Base-by-base conservation (phyloP, 108 stramenopile genomes). In the Conticribra weissflogii region DNA sequence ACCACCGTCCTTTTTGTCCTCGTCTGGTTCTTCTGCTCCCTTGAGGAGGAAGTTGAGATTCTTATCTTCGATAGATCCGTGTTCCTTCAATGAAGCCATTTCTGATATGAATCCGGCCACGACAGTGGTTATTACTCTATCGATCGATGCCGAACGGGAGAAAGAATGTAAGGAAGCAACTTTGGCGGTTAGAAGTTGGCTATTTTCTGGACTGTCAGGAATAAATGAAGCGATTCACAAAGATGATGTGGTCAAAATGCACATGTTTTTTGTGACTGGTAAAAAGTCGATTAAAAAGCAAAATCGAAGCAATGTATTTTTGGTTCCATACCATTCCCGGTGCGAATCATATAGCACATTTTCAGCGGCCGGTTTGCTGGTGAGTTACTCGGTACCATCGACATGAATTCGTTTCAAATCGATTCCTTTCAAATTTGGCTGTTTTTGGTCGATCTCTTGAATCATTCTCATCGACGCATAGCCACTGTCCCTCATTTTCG, bases 401-500 rank as follows among this genome's bases (percentile, higher is more conserved):
- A n/a, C n/a, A n/a, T n/a, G n/a, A n/a, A n/a, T n/a, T n/a, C n/a
- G n/a, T n/a, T n/a, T n/a, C n/a, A n/a, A n/a, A n/a, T n/a, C n/a
- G n/a, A n/a, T n/a, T n/a, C n/a, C n/a, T n/a, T n/a, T n/a, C n/a
- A n/a, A n/a, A n/a, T n/a, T n/a, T n/a, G n/a, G n/a, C n/a, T n/a
- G n/a, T n/a, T n/a, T n/a, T n/a, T n/a, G n/a, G n/a, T n/a, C n/a
- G n/a, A n/a, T n/a, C n/a, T n/a, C n/a, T n/a, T n/a, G n/a, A n/a
- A n/a, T 58, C 4, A 33, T 24, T 21, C 15, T 24, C 63, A 67
- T 0, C 67, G 59, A n/a, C 12, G 1, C 9, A 46, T 22, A 78
- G 81, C 91, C 91, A 15, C 63, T 92, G 22, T 82, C 88, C 0
- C 63, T 95, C 32, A 66, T 92, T 3, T 90, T 92, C 76, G 94